Percentiles rank a stretch among this genome's conserved stretches.
Evolutionary conservation across 116 monocot species (phyloP).

Genomic region (Thalassia testudinum): DNA sequence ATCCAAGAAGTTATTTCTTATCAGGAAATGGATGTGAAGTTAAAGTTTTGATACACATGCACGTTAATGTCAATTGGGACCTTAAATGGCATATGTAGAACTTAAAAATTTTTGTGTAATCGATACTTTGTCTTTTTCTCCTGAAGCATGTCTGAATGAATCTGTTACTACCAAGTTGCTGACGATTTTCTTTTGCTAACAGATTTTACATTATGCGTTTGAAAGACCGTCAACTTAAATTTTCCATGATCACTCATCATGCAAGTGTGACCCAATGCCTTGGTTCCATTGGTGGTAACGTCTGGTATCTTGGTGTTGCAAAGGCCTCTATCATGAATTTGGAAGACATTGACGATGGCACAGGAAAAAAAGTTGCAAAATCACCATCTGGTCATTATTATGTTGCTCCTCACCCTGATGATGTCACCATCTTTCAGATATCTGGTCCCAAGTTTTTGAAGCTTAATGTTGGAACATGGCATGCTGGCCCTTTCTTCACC

Average conservation of each 20-base stretch:
- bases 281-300: slow-evolving; percentile 57
- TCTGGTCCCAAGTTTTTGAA: slow-evolving; percentile 72
- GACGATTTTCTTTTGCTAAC: background rate
- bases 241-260: slow-evolving; percentile 85
- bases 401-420: slow-evolving; percentile 56
- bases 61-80: too few species aligned
- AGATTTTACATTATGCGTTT: slow-evolving; percentile 92
- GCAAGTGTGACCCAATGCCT: slow-evolving; percentile 97
- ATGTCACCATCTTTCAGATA: slow-evolving; percentile 55
- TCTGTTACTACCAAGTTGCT: too few species aligned
- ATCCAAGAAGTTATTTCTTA: too few species aligned
- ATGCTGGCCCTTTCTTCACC: slow-evolving; percentile 88
- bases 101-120: too few species aligned
- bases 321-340: slow-evolving; percentile 51
- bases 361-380: slow-evolving; percentile 10
- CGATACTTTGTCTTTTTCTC: too few species aligned
- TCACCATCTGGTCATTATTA: slow-evolving; percentile 65
- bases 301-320: slow-evolving; percentile 89
- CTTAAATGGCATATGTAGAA: too few species aligned
- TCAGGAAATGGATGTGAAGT: too few species aligned
- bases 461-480: slow-evolving; percentile 84
- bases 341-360: slow-evolving; percentile 5
- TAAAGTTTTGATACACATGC: too few species aligned
- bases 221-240: slow-evolving; percentile 52
- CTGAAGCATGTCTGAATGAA: too few species aligned